A percentile compares a stretch with the other conserved stretches of the same genome.
These are phyloP conservation scores for Ophiostoma sp. DNA, from an alignment of 2,329 filamentous ascomycete species.

Conservation along the genomic window DNA sequence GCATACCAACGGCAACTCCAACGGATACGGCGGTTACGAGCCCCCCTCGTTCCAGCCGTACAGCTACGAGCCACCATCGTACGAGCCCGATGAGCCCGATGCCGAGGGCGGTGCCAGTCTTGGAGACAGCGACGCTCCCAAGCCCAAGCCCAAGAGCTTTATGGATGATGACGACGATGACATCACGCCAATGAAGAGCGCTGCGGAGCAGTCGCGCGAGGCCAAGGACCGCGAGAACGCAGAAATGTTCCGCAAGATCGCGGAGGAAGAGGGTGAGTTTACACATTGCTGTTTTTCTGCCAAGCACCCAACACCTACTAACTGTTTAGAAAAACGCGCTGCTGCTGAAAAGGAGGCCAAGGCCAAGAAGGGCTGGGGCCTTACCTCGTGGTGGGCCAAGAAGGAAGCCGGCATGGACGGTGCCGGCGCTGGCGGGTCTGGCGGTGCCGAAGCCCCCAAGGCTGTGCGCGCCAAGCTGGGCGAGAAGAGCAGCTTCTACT, in stretches of 20 bases:
- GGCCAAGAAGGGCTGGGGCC: constrained; percentile 68
- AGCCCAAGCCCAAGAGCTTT: constrained; percentile 62
- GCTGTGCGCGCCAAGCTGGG: constrained; percentile 90
- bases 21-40: constrained; percentile 49
- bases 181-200: constrained; percentile 50
- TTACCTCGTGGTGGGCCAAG: constrained; percentile 71
- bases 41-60: constrained; percentile 58
- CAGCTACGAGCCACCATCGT: constrained; percentile 52
- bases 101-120: constrained; percentile 37
- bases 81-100: constrained; percentile 47
- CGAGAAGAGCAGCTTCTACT: constrained; percentile 88
- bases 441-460: constrained; percentile 47
- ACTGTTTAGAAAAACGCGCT: constrained; percentile 48
- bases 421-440: constrained; percentile 23
- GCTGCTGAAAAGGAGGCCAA: constrained; percentile 47
- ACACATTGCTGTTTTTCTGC: background rate
- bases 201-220: constrained; percentile 55
- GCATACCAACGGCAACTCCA: constrained; percentile 45
- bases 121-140: constrained; percentile 42
- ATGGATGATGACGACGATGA: constrained; percentile 82
- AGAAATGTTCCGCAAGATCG: constrained; percentile 78
- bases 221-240: constrained; percentile 74
- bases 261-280: constrained; percentile 57
- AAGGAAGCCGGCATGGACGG: constrained; percentile 51
- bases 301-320: background rate